Evolutionary conservation across 2,329 filamentous ascomycete species (phyloP), one percentile per base, ranked within the genome.

Genomic region (Talaromyces sp.): DNA sequence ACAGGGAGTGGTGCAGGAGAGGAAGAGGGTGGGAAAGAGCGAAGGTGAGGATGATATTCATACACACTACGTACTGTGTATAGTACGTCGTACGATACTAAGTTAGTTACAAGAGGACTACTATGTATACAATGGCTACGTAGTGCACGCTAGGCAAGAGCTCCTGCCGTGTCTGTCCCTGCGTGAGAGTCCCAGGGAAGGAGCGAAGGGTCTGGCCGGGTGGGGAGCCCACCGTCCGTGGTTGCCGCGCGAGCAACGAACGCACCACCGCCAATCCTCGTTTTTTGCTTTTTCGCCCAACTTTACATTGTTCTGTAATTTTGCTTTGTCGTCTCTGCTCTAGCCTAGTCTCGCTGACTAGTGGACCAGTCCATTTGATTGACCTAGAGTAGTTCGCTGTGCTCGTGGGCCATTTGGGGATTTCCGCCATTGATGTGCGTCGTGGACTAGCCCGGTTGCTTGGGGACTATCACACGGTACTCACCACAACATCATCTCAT

Each of bases 141-240:
- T 31, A 31, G 27, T 31, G 27, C 27, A 31, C 7, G 4, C 43
- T 47, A 39, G 13, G 54, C 22, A 58, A 41, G 35, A 41, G 37
- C 35, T 24, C n/a, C 31, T 35, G n/a, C 33, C 31, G 50, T 52
- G 14, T 49, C 45, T 8, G 27, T 31, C 5, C 27, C 35, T 52
- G 14, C 24, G 19, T 8, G 27, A 31, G 27, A 6, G 49, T 56
- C 54, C 41, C 49, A 41, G 33, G 45, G 64, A 66, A 52, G 43
- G 37, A 57, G 14, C 31, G 47, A 63, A 62, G 61, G 61, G 50
- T 33, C 61, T 63, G 61, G 61, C 61, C 61, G 39, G 61, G 16
- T 49, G 60, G 50, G 61, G 39, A n/a, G 22, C 10, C 16, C 33
- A 19, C 27, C 16, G 27, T 27, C 43, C 45, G 45, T 61, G 31